Evolutionary conservation across 2,329 filamentous ascomycete species (phyloP).

Genomic region (Trichoderma sp.): DNA sequence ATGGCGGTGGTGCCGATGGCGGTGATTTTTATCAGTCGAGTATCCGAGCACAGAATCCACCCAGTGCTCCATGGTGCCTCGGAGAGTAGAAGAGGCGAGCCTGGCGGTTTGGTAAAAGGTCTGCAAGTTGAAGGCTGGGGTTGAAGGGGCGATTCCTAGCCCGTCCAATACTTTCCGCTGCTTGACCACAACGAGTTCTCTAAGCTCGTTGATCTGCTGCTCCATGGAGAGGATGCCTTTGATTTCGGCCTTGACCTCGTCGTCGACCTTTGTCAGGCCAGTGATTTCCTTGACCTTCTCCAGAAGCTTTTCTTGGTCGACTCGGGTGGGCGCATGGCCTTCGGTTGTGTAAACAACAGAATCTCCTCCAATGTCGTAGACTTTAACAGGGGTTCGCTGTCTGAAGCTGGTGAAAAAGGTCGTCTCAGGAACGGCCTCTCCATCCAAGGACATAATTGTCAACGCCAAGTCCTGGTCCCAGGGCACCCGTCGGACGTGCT

Average conservation of each 20-base stretch:
- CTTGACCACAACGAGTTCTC: constrained; percentile 1
- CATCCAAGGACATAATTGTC: constrained; percentile 21
- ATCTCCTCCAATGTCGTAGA: constrained; percentile 19
- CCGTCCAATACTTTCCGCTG: constrained; percentile 9
- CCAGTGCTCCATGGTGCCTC: constrained; percentile 22
- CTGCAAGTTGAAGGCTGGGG: not conserved
- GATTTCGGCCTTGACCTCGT: constrained; percentile 6
- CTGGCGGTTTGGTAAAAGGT: constrained; percentile 17
- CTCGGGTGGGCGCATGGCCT: not conserved
- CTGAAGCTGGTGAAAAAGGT: constrained; percentile 17
- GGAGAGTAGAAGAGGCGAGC: constrained; percentile 8
- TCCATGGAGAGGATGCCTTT: constrained; percentile 5
- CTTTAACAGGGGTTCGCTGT: constrained; percentile 8
- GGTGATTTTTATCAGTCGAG: not conserved
- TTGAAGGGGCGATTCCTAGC: not conserved
- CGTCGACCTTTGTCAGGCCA: not conserved
- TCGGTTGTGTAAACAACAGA: constrained; percentile 20
- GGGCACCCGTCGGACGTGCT: constrained; percentile 5
- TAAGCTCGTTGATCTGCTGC: constrained; percentile 14
- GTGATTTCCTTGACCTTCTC: not conserved
- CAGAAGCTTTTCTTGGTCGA: constrained; percentile 2
- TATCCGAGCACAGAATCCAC: constrained; percentile 15
- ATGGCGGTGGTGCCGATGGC: not conserved
- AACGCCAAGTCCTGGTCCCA: constrained; percentile 20
- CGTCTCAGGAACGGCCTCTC: constrained; percentile 15